phyloP scores from a whole-genome alignment of 2,329 filamentous ascomycete species.

The Chaetomiaceae sp. region DNA sequence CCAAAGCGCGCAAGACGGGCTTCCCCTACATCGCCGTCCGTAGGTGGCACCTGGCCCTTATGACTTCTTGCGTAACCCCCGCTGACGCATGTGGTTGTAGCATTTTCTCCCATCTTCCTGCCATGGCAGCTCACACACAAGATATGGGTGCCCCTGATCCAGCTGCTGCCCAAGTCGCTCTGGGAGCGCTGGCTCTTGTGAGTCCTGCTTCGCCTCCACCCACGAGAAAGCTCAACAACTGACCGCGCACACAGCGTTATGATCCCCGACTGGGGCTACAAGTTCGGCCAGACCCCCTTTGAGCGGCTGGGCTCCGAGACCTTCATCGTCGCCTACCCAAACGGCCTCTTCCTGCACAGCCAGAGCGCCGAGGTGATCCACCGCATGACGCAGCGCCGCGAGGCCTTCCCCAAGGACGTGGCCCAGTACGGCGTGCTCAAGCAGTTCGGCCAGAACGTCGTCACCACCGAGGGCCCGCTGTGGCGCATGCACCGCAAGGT shows the following conservation, averaged over 20 bases:
- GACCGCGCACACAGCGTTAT: conserved; percentile 39
- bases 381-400: conserved; percentile 59
- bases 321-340: conserved; percentile 58
- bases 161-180: conserved; percentile 46
- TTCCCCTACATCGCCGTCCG: conserved; percentile 49
- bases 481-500: conserved; percentile 72
- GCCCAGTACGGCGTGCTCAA: conserved; percentile 53
- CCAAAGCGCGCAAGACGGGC: conserved; percentile 44
- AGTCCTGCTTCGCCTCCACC: conserved; percentile 23
- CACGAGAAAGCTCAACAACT: neutral
- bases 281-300: conserved; percentile 51
- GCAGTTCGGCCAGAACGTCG: conserved; percentile 65
- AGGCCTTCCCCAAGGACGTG: conserved; percentile 65
- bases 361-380: conserved; percentile 59
- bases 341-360: conserved; percentile 46
- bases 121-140: conserved; percentile 50
- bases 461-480: conserved; percentile 60
- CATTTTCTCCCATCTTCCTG: conserved; percentile 43
- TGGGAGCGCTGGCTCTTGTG: conserved; percentile 57
- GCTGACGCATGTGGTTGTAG: conserved; percentile 29
- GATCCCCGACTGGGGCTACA: conserved; percentile 55
- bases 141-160: conserved; percentile 51
- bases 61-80: no score
- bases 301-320: conserved; percentile 50
- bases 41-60: conserved; percentile 40